phyloP scores from a whole-genome alignment of 2,329 filamentous ascomycete genomes.

The Hypoxylon sp. region DNA sequence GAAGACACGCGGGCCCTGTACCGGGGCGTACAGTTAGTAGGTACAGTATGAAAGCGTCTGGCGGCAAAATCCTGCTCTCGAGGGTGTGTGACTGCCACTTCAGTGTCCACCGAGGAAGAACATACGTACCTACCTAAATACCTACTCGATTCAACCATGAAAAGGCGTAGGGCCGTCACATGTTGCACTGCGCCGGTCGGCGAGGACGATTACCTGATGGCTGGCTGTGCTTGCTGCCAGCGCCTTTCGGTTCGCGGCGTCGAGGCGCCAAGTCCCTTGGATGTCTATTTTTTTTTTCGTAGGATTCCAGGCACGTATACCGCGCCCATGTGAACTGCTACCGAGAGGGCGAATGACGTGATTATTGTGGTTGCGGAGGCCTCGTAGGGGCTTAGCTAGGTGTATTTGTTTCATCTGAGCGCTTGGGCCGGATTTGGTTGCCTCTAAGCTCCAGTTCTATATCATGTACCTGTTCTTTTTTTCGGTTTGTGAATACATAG shows the following conservation, averaged over 20 bases:
- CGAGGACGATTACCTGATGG: background rate
- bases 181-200: background rate
- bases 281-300: constrained; percentile 66
- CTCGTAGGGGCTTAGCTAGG: constrained; percentile 2
- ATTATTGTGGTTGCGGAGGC: constrained; percentile 60
- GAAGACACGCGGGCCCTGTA: background rate
- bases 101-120: background rate
- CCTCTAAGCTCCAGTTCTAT: background rate
- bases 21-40: background rate
- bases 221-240: background rate
- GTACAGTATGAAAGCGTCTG: background rate
- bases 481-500: background rate
- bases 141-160: background rate
- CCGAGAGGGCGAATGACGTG: constrained; percentile 67
- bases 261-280: constrained; percentile 64
- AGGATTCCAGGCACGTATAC: constrained; percentile 61
- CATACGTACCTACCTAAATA: too few species aligned
- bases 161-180: background rate
- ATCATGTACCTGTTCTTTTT: too few species aligned
- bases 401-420: background rate
- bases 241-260: constrained; percentile 55
- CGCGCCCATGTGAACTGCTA: constrained; percentile 59
- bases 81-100: background rate
- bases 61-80: background rate
- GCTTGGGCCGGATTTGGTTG: background rate